These are phyloP conservation scores for Durio zibethinus DNA, from an alignment of 345 rosid genomes.

Conservation along the genomic window DNA sequence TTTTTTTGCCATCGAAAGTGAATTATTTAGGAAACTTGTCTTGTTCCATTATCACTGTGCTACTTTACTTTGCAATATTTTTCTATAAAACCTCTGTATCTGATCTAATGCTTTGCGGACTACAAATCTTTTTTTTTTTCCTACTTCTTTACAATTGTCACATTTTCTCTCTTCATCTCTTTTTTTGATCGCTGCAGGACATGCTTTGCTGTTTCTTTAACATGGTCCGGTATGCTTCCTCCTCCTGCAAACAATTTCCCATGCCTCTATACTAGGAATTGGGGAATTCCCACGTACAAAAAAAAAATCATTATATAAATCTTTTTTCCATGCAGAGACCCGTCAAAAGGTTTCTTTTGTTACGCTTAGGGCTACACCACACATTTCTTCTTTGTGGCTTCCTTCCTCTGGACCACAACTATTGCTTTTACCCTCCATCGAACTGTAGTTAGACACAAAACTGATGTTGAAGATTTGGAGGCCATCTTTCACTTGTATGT, in stretches of 20 bases:
- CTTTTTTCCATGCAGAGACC: conserved; percentile 58
- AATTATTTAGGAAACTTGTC: neutral
- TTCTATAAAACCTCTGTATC: neutral
- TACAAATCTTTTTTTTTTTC: neutral
- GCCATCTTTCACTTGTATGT: conserved; percentile 93
- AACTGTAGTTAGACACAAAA: conserved; percentile 84
- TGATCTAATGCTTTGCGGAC: neutral
- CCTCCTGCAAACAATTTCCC: neutral
- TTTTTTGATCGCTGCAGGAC: conserved; percentile 50
- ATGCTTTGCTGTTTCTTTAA: conserved; percentile 96
- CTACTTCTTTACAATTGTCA: neutral
- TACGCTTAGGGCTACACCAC: conserved; percentile 80
- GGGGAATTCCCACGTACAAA: neutral
- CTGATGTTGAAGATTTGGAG: conserved; percentile 95
- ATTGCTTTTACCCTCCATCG: conserved; percentile 98
- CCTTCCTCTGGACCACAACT: conserved; percentile 92
- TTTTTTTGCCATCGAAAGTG: neutral
- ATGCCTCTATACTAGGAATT: neutral
- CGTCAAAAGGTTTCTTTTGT: conserved; percentile 82
- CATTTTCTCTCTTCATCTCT: conserved; percentile 3
- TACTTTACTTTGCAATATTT: neutral
- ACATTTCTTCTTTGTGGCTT: conserved; percentile 94
- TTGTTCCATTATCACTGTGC: neutral
- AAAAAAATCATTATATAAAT: neutral
- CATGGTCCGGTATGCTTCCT: conserved; percentile 65